A percentile compares a stretch with the other conserved stretches of the same genome.
Conservation (phyloP, 192 early-diverging fungal species). For the Podila epicladia region DNA sequence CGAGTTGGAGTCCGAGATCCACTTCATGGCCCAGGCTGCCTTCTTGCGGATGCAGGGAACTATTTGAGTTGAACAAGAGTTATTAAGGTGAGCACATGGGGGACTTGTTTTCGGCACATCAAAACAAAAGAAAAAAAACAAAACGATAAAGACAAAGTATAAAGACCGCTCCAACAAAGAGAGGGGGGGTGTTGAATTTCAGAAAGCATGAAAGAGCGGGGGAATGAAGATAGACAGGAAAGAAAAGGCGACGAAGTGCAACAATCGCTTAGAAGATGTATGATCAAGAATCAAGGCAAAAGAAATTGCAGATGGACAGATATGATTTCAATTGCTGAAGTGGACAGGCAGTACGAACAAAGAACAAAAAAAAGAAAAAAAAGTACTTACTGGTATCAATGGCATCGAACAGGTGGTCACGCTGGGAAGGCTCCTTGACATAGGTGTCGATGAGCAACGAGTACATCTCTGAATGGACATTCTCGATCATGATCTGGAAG, state of each 20-base stretch:
- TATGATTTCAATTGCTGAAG: too few species aligned
- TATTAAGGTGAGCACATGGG: constrained; percentile 1
- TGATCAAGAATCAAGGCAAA: not conserved
- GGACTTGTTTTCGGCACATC: not conserved
- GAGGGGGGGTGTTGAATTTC: not conserved
- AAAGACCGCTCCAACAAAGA: not conserved
- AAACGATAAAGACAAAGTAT: constrained; percentile 6
- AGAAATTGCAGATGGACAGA: not conserved
- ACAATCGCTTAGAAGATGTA: not conserved
- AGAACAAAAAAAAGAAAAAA: constrained; percentile 3
- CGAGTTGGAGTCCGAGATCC: constrained; percentile 84
- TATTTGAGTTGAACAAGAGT: constrained; percentile 31
- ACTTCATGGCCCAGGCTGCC: constrained; percentile 97
- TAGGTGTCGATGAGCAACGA: constrained; percentile 95
- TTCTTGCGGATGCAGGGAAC: constrained; percentile 96
- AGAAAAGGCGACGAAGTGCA: not conserved
- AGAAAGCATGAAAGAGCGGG: not conserved
- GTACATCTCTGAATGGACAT: constrained; percentile 97
- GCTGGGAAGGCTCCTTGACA: constrained; percentile 86
- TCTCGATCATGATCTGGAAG: constrained; percentile 99
- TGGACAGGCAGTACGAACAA: too few species aligned
- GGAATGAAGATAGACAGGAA: not conserved
- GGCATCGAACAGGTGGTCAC: constrained; percentile 90
- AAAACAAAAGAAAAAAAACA: not conserved
- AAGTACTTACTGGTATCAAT: constrained; percentile 81